A percentile compares a stretch with the other conserved stretches of the same genome.
Conservation (phyloP, 208 protist species). For the Wallacemonas rigidus region DNA sequence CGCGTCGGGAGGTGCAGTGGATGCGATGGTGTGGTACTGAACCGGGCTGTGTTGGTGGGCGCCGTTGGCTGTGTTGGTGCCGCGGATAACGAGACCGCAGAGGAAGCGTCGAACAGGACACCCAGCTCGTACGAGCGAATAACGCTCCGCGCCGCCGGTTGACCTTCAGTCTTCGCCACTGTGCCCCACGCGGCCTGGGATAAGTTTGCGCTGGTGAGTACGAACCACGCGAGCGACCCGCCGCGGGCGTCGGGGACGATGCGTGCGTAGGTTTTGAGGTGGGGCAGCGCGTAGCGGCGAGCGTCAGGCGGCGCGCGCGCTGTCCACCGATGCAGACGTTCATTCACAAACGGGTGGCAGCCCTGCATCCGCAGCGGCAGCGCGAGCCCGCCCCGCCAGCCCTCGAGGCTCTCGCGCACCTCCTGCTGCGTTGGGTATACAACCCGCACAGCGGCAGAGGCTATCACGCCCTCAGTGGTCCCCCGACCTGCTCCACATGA, state of each 20-base stretch:
- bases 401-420: constrained; percentile 70
- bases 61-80: too few relatives aligned
- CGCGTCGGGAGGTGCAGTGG: constrained; percentile 33
- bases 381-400: constrained; percentile 74
- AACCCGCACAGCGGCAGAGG: constrained; percentile 39
- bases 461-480: too few relatives aligned
- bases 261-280: constrained; percentile 87
- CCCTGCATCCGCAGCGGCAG: constrained; percentile 56
- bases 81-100: constrained; percentile 3
- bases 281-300: constrained; percentile 51
- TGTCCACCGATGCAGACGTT: constrained; percentile 70
- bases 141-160: neutral
- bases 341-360: constrained; percentile 71
- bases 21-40: constrained; percentile 44
- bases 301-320: neutral
- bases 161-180: neutral
- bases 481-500: too few relatives aligned
- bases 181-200: constrained; percentile 86
- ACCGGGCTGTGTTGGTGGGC: constrained; percentile 16
- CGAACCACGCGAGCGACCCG: constrained; percentile 59
- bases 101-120: constrained; percentile 69
- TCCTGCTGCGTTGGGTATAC: constrained; percentile 85
- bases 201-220: constrained; percentile 86
- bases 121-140: constrained; percentile 87
- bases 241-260: constrained; percentile 18